phyloP scores from a whole-genome alignment of 2,329 filamentous ascomycete species.

The Helicocarpus griseus region DNA sequence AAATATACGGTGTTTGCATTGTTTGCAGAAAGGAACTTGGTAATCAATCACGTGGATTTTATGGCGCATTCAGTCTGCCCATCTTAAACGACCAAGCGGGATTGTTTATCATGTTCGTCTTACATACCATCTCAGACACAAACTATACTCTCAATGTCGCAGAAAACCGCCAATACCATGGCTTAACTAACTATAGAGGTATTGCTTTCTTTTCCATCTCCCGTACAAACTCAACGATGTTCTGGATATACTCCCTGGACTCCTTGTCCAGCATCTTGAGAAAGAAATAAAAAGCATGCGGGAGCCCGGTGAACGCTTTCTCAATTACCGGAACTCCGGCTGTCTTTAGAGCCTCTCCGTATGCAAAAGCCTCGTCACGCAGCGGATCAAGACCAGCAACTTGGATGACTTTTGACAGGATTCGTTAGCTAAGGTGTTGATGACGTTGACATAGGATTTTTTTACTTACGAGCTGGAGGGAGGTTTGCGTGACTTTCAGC shows the following conservation, averaged over 20 bases:
- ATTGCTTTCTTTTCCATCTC: neutral
- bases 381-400: neutral
- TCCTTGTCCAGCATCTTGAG: neutral
- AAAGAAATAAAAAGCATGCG: slow-evolving; percentile 1
- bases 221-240: neutral
- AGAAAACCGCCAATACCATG: no score
- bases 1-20: neutral
- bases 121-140: no score
- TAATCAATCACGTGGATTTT: no score
- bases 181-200: neutral
- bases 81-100: no score
- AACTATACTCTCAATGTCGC: no score
- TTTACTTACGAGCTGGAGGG: slow-evolving; percentile 1
- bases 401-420: neutral
- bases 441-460: neutral
- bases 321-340: neutral
- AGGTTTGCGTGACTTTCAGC: slow-evolving; percentile 5
- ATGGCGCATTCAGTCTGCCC: no score
- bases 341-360: neutral
- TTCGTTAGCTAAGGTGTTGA: neutral
- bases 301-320: neutral
- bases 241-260: slow-evolving; percentile 1
- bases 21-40: no score
- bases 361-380: neutral
- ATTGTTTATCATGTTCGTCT: no score